A percentile compares a stretch with the other conserved stretches of the same genome.
Conservation (phyloP, 257 asterid genomes). For the Jacaranda copaia region DNA sequence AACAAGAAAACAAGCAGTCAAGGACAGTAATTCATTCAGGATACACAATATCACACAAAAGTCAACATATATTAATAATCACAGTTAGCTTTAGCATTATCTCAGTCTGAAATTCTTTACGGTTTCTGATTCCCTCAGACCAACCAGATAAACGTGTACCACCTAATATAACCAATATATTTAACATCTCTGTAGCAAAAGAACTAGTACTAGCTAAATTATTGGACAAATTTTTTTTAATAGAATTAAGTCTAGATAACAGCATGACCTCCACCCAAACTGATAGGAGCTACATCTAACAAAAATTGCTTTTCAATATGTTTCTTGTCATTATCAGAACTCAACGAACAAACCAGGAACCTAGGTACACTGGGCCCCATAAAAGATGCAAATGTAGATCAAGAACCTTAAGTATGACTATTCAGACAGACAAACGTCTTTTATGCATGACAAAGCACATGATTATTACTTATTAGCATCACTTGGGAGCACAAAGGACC, state of each 20-base stretch:
- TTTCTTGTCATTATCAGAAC: not conserved
- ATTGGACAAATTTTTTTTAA: not conserved
- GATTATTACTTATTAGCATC: not conserved
- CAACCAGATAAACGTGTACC: constrained; percentile 11
- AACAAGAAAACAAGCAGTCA: constrained; percentile 16
- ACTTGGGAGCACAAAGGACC: not conserved
- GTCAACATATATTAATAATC: not conserved
- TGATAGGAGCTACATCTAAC: constrained; percentile 1
- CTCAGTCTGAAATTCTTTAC: not conserved
- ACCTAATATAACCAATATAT: constrained; percentile 7
- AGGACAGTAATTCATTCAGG: not conserved
- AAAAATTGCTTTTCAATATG: not conserved
- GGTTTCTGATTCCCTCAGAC: not conserved
- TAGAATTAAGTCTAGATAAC: not conserved
- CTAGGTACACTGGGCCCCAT: not conserved
- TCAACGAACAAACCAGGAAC: not conserved
- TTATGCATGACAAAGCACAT: not conserved
- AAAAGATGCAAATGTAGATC: constrained; percentile 12
- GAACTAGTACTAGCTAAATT: not conserved
- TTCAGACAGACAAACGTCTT: not conserved
- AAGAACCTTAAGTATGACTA: not conserved
- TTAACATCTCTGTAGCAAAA: constrained; percentile 14
- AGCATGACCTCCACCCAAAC: constrained; percentile 5
- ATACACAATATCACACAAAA: not conserved
- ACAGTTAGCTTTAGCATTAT: not conserved